Conservation (phyloP, 75 land plant species). For the Adiantum capillusveneris region DNA sequence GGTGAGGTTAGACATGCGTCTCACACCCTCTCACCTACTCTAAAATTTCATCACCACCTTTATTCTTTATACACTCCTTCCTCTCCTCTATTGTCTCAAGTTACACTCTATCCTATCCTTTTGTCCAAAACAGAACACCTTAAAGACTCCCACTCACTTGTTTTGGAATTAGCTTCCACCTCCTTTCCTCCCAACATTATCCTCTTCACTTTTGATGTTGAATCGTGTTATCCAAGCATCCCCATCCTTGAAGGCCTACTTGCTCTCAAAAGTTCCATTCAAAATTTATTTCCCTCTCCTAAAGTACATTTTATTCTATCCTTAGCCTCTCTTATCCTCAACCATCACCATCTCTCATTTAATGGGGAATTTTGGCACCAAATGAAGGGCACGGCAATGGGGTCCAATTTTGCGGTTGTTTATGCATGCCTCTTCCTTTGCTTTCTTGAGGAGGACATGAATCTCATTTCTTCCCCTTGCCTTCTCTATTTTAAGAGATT, state of each 20-base stretch:
- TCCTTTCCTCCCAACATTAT: background rate
- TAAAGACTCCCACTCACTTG: conserved; percentile 5
- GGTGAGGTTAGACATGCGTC: too few species aligned
- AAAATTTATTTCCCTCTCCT: background rate
- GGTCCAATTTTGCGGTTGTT: conserved; percentile 12
- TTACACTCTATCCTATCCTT: conserved; percentile 3
- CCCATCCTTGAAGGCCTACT: background rate
- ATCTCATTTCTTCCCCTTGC: background rate
- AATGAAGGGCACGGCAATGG: conserved; percentile 12
- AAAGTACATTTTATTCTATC: background rate
- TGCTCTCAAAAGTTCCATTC: background rate
- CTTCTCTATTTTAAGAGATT: conserved; percentile 2
- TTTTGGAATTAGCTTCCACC: background rate
- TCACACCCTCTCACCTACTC: too few species aligned
- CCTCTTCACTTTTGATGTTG: conserved; percentile 14
- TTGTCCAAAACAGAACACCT: background rate
- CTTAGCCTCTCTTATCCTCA: background rate
- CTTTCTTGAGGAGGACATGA: background rate
- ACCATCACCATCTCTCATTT: background rate
- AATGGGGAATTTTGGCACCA: background rate
- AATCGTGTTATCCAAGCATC: conserved; percentile 4
- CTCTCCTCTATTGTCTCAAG: too few species aligned
- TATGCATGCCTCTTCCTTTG: conserved; percentile 10
- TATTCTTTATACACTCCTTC: too few species aligned
- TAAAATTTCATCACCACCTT: too few species aligned